A percentile compares a stretch with the other conserved stretches of the same genome.
phyloP scores from a whole-genome alignment of 306 rosid species.

The Gastrolobium bilobum region DNA sequence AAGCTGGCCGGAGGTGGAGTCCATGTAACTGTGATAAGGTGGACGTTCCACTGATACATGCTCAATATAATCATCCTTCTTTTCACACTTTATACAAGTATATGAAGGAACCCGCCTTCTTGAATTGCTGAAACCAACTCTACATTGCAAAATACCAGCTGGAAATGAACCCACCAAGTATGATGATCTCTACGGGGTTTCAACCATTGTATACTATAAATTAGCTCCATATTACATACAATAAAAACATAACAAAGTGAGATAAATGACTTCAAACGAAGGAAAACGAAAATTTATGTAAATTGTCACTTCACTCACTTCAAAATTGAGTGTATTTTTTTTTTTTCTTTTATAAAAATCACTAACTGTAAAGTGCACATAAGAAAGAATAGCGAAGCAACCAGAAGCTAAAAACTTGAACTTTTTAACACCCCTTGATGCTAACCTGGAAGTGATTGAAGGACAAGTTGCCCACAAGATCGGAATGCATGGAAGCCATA shows the following conservation, averaged over 20 bases:
- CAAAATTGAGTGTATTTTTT: not conserved
- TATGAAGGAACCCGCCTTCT: conserved; percentile 53
- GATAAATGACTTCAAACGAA: conserved; percentile 2
- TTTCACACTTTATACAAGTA: conserved; percentile 76
- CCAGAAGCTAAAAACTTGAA: conserved; percentile 19
- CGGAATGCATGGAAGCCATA: conserved; percentile 57
- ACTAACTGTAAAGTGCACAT: conserved; percentile 24
- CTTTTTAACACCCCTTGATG: conserved; percentile 32
- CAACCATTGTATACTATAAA: conserved; percentile 39
- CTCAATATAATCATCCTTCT: conserved; percentile 64
- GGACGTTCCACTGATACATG: conserved; percentile 79
- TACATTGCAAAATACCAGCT: conserved; percentile 62
- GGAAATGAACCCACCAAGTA: conserved; percentile 67
- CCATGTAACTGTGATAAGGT: conserved; percentile 84
- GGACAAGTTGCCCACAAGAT: conserved; percentile 57
- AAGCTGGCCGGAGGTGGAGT: conserved; percentile 92
- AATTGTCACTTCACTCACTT: not conserved
- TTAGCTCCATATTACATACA: conserved; percentile 44
- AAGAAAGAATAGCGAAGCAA: conserved; percentile 34
- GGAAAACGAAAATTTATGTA: not conserved
- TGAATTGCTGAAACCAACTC: conserved; percentile 59
- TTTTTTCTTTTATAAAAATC: not conserved
- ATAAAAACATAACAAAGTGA: conserved; percentile 7
- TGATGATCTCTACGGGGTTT: conserved; percentile 65
- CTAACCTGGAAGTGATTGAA: conserved; percentile 72